Evolutionary conservation across 208 protist species (phyloP).

Genomic region (Crithidia sp.): DNA sequence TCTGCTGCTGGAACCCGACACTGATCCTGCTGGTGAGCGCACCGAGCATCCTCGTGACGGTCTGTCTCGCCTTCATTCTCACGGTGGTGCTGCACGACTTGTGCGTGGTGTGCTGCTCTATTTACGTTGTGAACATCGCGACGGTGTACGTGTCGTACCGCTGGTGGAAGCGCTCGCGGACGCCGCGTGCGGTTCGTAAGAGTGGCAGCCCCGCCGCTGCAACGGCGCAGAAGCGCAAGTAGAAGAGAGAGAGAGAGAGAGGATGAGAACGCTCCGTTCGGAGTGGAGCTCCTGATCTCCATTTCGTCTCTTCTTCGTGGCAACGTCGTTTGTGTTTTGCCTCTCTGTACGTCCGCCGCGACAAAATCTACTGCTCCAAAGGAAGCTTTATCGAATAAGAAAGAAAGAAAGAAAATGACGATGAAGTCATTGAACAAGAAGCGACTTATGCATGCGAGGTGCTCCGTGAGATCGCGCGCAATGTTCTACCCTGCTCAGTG

Average conservation of each 20-base stretch:
- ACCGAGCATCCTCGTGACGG: constrained; percentile 40
- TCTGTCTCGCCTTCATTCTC: constrained; percentile 59
- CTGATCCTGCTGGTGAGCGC: constrained; percentile 55
- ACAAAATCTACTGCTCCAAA: too few relatives aligned
- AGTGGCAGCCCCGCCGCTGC: background rate
- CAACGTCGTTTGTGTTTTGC: too few relatives aligned
- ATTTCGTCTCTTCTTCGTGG: too few relatives aligned
- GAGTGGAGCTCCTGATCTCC: too few relatives aligned
- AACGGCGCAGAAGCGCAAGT: constrained; percentile 9
- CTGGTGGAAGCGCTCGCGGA: constrained; percentile 31
- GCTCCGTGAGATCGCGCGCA: too few relatives aligned
- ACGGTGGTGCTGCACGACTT: constrained; percentile 60
- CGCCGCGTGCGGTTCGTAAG: background rate
- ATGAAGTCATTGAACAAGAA: too few relatives aligned
- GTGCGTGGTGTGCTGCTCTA: constrained; percentile 73
- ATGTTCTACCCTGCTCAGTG: too few relatives aligned
- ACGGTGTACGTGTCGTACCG: constrained; percentile 45
- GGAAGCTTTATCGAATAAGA: too few relatives aligned
- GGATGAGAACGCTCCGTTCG: background rate
- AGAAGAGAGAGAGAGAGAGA: background rate
- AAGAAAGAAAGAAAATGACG: too few relatives aligned
- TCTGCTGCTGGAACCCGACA: constrained; percentile 34
- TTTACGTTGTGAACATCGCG: constrained; percentile 77
- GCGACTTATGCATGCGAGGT: too few relatives aligned
- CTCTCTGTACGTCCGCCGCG: too few relatives aligned